These are phyloP conservation scores for Nothophytophthora sp. DNA, from an alignment of 352 stramenopile species.

Conservation along the genomic window DNA sequence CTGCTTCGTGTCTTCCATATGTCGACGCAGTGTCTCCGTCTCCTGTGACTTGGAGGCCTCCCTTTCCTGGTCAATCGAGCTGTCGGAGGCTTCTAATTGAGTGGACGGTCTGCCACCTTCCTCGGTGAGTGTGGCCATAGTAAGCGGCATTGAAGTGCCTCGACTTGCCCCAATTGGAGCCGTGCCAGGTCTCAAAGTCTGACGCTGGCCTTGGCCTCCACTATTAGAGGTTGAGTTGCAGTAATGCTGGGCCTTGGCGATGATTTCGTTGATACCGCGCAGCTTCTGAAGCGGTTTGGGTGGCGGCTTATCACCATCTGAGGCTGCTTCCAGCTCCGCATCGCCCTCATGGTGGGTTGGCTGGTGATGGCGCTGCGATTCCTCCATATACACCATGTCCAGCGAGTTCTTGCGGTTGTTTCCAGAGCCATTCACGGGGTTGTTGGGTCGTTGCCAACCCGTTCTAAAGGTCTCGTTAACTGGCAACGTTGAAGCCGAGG, in stretches of 20 bases:
- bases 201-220: background rate
- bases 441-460: conserved; percentile 1
- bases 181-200: conserved; percentile 16
- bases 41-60: no score
- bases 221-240: conserved; percentile 14
- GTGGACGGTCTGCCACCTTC: background rate
- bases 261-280: conserved; percentile 65
- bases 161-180: conserved; percentile 6
- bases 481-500: conserved; percentile 11
- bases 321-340: background rate
- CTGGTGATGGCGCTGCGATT: conserved; percentile 40
- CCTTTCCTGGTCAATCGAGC: no score
- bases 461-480: background rate
- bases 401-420: conserved; percentile 37
- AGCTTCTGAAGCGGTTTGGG: conserved; percentile 47
- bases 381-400: conserved; percentile 51
- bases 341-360: conserved; percentile 3
- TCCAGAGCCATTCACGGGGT: background rate
- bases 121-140: background rate
- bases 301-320: conserved; percentile 5
- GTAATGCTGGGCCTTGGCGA: conserved; percentile 42
- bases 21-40: conserved; percentile 23
- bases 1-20: conserved; percentile 46
- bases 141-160: conserved; percentile 3
- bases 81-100: no score